A percentile compares a stretch with the other conserved stretches of the same genome.
These are phyloP conservation scores for Polygonum maritimum DNA, from an alignment of 148 eudicot species.

Conservation along the genomic window DNA sequence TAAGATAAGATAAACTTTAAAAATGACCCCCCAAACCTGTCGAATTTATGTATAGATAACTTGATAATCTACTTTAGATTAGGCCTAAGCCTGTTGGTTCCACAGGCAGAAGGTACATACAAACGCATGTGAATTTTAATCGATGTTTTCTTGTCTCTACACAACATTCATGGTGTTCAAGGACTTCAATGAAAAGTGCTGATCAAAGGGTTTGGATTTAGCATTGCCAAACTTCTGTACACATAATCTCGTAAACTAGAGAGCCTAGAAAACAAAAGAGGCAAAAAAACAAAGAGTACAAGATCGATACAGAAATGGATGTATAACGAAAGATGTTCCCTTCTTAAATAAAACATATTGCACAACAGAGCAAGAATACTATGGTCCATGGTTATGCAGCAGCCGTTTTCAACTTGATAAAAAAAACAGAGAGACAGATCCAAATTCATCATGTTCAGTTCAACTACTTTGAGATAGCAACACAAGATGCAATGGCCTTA, in stretches of 20 bases:
- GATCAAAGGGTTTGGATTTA: too few species aligned
- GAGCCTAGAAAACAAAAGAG: not conserved
- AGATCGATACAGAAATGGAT: not conserved
- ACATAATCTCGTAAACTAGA: not conserved
- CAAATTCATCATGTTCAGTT: not conserved
- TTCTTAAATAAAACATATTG: constrained; percentile 3
- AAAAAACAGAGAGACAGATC: not conserved
- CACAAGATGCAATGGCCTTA: constrained; percentile 2
- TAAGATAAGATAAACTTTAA: not conserved
- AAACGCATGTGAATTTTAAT: not conserved
- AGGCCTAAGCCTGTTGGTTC: not conserved
- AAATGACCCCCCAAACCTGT: not conserved
- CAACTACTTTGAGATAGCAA: not conserved
- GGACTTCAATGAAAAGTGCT: too few species aligned
- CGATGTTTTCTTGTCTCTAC: not conserved
- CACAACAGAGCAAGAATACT: not conserved
- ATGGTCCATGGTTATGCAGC: not conserved
- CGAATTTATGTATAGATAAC: not conserved
- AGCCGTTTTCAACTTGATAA: not conserved
- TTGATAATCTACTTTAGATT: not conserved
- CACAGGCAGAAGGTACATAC: not conserved
- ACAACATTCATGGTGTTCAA: not conserved
- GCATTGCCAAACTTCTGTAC: too few species aligned
- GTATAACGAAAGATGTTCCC: not conserved
- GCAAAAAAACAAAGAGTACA: not conserved